Conservation (phyloP, 1,284 basidiomycete genomes). For the Cryptococcus maquisensis region DNA sequence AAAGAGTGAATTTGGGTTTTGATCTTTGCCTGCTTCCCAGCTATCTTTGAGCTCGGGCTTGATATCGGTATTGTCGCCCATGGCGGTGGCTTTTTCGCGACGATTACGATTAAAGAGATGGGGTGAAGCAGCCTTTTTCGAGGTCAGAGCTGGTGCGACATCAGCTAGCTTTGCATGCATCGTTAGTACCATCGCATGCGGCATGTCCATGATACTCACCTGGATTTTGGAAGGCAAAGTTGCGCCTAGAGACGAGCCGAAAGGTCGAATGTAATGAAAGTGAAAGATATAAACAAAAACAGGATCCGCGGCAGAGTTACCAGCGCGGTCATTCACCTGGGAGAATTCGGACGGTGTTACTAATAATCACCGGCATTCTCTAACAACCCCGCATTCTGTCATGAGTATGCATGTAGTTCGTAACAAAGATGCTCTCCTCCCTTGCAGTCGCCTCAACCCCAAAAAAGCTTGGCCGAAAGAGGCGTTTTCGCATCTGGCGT, state of each 20-base stretch:
- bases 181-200: background rate
- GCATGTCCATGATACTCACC: no score
- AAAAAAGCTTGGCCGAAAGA: constrained; percentile 5
- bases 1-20: background rate
- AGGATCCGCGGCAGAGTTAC: no score
- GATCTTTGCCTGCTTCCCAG: background rate
- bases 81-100: background rate
- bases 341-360: no score
- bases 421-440: background rate
- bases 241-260: no score
- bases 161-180: background rate
- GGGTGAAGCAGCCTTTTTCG: background rate
- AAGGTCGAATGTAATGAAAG: no score
- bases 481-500: constrained; percentile 9
- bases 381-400: background rate
- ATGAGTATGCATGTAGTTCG: background rate
- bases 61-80: background rate
- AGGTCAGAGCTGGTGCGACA: background rate
- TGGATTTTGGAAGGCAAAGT: no score
- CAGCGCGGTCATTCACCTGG: no score
- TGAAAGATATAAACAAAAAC: no score
- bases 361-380: no score
- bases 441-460: constrained; percentile 3
- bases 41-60: background rate
- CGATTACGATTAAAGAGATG: no score